phyloP scores from a whole-genome alignment of 441 rosid species.

The Mallotus japonicus region DNA sequence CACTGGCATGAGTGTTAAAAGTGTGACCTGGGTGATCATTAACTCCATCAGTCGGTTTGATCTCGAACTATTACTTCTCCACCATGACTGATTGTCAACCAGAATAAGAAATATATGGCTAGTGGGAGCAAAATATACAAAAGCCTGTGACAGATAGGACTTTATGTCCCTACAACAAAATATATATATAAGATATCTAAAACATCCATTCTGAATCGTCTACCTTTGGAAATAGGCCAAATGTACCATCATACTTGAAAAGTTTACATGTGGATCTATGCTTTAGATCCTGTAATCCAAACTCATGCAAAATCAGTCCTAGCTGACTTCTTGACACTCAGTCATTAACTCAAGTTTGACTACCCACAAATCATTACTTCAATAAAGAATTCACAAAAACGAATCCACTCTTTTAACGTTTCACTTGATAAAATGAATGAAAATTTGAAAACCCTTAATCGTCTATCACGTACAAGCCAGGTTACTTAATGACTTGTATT shows the following conservation, averaged over 20 bases:
- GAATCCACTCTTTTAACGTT: neutral
- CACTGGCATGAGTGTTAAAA: neutral
- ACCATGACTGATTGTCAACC: constrained; percentile 18
- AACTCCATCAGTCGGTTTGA: constrained; percentile 2
- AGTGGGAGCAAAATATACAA: constrained; percentile 9
- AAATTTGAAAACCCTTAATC: neutral
- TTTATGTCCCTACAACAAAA: constrained; percentile 4
- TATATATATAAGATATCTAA: neutral
- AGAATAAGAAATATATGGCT: constrained; percentile 8
- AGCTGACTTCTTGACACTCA: no score
- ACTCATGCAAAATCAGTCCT: neutral
- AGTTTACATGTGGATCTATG: neutral
- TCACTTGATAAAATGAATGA: neutral
- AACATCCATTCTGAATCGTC: neutral
- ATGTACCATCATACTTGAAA: neutral
- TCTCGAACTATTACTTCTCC: constrained; percentile 1
- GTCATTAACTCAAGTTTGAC: no score
- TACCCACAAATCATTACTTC: neutral
- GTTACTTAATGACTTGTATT: no score
- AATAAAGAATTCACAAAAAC: neutral
- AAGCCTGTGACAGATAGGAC: constrained; percentile 11
- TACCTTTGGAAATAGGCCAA: neutral
- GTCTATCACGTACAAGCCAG: no score
- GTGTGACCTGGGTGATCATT: neutral
- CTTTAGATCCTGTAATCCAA: neutral